phyloP scores from a whole-genome alignment of 78 protist species.

The Emiliania huxleyi region DNA sequence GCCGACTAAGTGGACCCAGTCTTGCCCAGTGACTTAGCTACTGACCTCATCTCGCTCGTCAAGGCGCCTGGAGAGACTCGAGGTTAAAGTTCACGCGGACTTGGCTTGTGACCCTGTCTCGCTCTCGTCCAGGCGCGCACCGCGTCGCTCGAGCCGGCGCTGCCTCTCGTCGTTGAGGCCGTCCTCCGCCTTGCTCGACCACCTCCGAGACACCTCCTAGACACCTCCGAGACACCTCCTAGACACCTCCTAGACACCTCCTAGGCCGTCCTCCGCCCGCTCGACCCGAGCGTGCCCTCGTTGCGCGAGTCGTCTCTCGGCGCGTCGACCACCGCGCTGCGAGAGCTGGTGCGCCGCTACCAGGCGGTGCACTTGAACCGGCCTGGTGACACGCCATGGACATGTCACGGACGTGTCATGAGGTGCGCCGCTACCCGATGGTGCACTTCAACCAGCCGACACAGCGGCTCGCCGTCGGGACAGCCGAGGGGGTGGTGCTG shows the following conservation, averaged over 20 bases:
- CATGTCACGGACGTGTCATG: too few species aligned
- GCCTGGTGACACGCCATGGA: too few species aligned
- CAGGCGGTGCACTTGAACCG: too few species aligned
- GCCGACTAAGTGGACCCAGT: not conserved
- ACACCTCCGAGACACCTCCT: too few species aligned
- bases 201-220: too few species aligned
- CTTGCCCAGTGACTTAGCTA: too few species aligned
- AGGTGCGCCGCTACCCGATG: conserved; percentile 72
- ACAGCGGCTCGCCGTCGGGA: conserved; percentile 77
- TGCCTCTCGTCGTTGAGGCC: not conserved
- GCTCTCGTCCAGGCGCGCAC: not conserved
- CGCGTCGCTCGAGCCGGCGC: not conserved
- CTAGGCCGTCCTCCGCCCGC: conserved; percentile 41
- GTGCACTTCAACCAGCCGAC: conserved; percentile 70
- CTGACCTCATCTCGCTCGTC: too few species aligned
- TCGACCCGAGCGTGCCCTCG: conserved; percentile 74
- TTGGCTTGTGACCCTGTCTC: too few species aligned
- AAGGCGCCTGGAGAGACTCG: too few species aligned
- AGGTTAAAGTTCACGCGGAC: too few species aligned
- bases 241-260: too few species aligned
- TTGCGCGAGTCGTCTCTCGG: conserved; percentile 68
- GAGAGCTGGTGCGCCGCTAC: conserved; percentile 66
- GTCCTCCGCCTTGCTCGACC: too few species aligned
- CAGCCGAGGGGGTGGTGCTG: conserved; percentile 64
- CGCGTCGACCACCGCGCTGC: conserved; percentile 66